Evolutionary conservation across 2,329 filamentous ascomycete species (phyloP).

Genomic region (Ascomycota sp.): DNA sequence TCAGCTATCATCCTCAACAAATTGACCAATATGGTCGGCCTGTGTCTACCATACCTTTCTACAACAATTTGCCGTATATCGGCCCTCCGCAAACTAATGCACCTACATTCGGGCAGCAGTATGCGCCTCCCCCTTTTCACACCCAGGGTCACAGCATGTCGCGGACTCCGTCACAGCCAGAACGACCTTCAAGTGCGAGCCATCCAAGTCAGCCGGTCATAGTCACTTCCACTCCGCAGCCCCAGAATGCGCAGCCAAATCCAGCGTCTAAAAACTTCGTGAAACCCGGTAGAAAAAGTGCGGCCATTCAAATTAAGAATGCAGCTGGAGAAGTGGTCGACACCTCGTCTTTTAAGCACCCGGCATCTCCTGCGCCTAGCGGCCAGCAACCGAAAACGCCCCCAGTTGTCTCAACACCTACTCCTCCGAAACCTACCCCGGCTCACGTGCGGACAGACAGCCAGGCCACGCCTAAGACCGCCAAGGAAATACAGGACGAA

Average conservation of each 20-base stretch:
- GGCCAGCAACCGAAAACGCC: conserved; percentile 41
- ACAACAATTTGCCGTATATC: conserved; percentile 30
- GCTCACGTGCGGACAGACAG: conserved; percentile 55
- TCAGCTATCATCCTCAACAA: conserved; percentile 27
- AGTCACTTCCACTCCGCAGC: conserved; percentile 41
- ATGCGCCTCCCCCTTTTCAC: conserved; percentile 18
- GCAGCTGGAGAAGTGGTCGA: conserved; percentile 60
- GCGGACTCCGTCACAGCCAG: conserved; percentile 62
- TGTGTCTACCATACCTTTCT: conserved; percentile 20
- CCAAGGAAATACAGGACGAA: conserved; percentile 66
- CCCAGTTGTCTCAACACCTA: conserved; percentile 56
- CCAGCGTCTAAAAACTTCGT: conserved; percentile 22
- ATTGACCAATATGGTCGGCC: conserved; percentile 19
- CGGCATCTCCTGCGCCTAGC: conserved; percentile 34
- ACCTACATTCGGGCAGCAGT: conserved; percentile 29
- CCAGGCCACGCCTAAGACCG: conserved; percentile 44
- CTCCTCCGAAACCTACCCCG: conserved; percentile 56
- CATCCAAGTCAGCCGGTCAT: conserved; percentile 36
- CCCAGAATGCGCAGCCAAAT: conserved; percentile 39
- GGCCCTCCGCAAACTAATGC: conserved; percentile 21
- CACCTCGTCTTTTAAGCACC: conserved; percentile 38
- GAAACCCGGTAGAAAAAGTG: conserved; percentile 40
- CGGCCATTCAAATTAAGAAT: conserved; percentile 69
- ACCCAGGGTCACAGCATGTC: conserved; percentile 55
- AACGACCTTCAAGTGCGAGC: conserved; percentile 44